Evolutionary conservation across 2,329 filamentous ascomycete species (phyloP), one percentile per base, ranked within the genome.

Genomic region (Teratosphaeria zuluensis): DNA sequence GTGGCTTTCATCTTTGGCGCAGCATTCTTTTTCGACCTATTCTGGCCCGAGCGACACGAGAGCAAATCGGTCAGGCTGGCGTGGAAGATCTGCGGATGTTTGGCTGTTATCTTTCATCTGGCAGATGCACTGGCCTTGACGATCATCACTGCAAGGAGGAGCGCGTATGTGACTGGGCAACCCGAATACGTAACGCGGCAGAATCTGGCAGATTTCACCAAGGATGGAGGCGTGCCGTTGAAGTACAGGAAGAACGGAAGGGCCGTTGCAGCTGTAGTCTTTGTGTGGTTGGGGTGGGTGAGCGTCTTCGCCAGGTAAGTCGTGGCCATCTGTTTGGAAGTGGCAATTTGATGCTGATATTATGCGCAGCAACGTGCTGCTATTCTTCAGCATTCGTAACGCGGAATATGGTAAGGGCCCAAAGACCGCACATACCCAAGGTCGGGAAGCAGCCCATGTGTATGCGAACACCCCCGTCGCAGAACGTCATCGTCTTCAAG

Each of bases 11-110:
- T 84, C 64, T 84, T 84, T 64, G 81, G 81, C 24, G 77, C 78
- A 0, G 81, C 77, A 0, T 84, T 84, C 73, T 84, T 84, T 74
- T 83, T 84, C 69, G 82, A 84, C 65, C 76, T 84, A 3, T 83
- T 84, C 71, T 84, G 80, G 80, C 81, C 81, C 0, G 80, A 81
- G 56, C 75, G 81, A 54, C 68, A 74, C 9, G 81, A 84, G 61
- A 77, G 73, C 3, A 66, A 61, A 21, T 67, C 73, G 21, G 80
- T 84, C 3, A 77, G 78, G 54, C 63, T 77, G n/a, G 78, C 80
- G 0, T 84, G 81, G 82, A 80, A 76, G 64, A 73, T 79, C 11
- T 80, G 75, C 61, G 77, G 78, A 0, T 68, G 82, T 1, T 66
- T 81, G 2, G 72, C 81, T 7, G 77, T 75, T 35, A 35, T 79